Evolutionary conservation across 1,139 yeast species (phyloP), one percentile per base, ranked within the genome.

Genomic region (Geotrichum restrictum): DNA sequence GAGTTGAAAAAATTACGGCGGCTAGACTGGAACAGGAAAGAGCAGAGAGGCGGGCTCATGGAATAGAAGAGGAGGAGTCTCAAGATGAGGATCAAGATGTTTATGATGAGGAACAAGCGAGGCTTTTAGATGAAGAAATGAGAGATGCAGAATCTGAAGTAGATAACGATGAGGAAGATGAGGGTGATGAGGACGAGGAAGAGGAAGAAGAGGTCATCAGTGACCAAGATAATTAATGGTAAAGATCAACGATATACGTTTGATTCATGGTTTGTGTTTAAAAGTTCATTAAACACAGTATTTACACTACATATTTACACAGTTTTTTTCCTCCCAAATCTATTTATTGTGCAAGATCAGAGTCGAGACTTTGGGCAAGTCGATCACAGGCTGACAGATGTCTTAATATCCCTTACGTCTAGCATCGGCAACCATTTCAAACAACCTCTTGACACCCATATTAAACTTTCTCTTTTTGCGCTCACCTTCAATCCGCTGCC

Each of bases 361-460:
- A n/a, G n/a, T n/a, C n/a, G n/a, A n/a, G n/a, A n/a, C n/a, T n/a
- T n/a, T n/a, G n/a, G n/a, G n/a, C n/a, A n/a, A n/a, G n/a, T n/a
- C n/a, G n/a, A n/a, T n/a, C n/a, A n/a, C n/a, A n/a, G n/a, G n/a
- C n/a, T n/a, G n/a, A n/a, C n/a, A n/a, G n/a, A n/a, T n/a, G n/a
- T 19, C 16, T 13, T 62, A 67, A 56, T 67, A 67, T 21, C 71
- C 71, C 62, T 67, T 67, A 51, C 69, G 58, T 45, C 69, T 57
- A 36, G 72, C 73, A 57, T 69, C 70, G 14, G 63, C 56, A n/a
- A 69, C 72, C 33, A 69, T 60, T 36, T 62, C 64, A 61, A 69
- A 69, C 51, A 69, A 53, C 16, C 68, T 56, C 51, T 68, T 62
- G 55, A 69, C 64, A 43, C 70, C 71, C 50, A 60, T 59, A 51